Percentiles rank a stretch among this genome's conserved stretches.
Evolutionary conservation across 345 rosid genomes (phyloP).

Genomic region (Populus alba): DNA sequence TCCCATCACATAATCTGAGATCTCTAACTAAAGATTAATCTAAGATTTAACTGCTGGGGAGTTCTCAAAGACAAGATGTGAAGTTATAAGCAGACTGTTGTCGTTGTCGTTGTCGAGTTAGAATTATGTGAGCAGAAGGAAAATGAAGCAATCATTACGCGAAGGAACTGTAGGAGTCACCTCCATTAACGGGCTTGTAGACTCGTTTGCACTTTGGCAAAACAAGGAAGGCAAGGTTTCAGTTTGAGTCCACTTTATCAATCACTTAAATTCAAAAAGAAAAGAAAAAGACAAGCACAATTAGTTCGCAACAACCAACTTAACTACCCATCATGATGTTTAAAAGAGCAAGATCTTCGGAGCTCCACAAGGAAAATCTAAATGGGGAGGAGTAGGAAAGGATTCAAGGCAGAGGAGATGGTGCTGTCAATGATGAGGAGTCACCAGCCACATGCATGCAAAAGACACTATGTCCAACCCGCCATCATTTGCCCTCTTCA

Average conservation of each 20-base stretch:
- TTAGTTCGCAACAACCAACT: constrained; percentile 33
- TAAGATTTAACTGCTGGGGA: too few species aligned
- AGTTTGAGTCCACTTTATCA: neutral
- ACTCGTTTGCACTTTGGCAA: neutral
- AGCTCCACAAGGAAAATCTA: neutral
- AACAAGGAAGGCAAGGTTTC: neutral
- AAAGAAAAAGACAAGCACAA: neutral
- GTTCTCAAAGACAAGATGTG: too few species aligned
- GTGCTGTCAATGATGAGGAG: neutral
- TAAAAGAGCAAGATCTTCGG: neutral
- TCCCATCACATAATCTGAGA: too few species aligned
- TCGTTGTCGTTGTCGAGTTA: too few species aligned
- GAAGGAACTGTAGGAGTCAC: too few species aligned
- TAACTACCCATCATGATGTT: constrained; percentile 25
- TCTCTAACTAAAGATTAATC: too few species aligned
- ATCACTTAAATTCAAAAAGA: neutral
- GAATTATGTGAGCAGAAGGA: too few species aligned
- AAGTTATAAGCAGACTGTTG: too few species aligned
- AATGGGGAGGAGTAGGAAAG: neutral
- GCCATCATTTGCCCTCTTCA: constrained; percentile 1
- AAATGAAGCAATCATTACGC: too few species aligned
- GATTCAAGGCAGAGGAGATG: neutral
- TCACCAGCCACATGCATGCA: constrained; percentile 21
- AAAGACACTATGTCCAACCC: constrained; percentile 9
- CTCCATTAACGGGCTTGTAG: neutral